These are phyloP conservation scores for Fusarium drepaniforme DNA, from an alignment of 2,329 filamentous ascomycete species.

Conservation along the genomic window DNA sequence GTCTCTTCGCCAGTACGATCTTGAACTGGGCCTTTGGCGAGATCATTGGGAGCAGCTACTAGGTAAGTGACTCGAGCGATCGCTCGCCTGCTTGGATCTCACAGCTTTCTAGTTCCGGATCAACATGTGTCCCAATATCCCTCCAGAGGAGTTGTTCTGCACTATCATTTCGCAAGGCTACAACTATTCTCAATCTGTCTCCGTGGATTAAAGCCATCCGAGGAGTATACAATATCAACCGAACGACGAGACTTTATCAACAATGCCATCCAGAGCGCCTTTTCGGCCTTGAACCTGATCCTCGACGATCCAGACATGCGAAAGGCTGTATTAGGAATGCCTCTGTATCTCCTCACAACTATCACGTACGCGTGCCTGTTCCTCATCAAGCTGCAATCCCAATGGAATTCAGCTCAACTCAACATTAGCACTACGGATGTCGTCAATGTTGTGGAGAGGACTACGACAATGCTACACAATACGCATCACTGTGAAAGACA, in stretches of 20 bases:
- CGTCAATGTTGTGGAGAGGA: background rate
- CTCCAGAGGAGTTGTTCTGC: background rate
- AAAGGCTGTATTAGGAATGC: background rate
- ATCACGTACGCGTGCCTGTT: background rate
- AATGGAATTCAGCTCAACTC: background rate
- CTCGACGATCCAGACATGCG: background rate
- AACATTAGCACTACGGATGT: background rate
- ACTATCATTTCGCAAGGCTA: background rate
- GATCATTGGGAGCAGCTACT: background rate
- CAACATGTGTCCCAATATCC: background rate
- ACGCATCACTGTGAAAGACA: background rate
- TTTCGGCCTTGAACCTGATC: background rate
- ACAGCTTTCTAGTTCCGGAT: background rate
- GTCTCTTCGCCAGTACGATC: background rate
- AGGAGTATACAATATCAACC: background rate
- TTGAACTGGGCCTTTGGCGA: background rate
- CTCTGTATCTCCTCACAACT: background rate
- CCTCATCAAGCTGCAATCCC: background rate
- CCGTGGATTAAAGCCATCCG: background rate
- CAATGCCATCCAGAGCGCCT: background rate
- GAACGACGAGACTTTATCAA: background rate
- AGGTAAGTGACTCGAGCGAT: background rate
- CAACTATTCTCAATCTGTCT: background rate
- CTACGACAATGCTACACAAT: background rate
- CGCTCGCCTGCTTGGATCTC: background rate